Evolutionary conservation across 805 yeast species (phyloP).

Genomic region (Hanseniaspora osmophila): DNA sequence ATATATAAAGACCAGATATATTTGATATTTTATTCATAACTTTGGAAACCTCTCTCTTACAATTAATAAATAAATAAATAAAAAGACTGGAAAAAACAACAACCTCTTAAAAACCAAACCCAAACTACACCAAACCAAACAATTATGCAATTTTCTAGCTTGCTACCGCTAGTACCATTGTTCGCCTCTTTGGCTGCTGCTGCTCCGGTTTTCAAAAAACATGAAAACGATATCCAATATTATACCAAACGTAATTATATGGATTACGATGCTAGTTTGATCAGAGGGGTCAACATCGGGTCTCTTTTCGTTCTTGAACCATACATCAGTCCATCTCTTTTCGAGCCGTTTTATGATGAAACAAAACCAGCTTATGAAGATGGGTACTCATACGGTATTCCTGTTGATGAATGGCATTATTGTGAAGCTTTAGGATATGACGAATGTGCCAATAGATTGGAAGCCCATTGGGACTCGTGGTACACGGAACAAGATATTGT

Average conservation of each 20-base stretch:
- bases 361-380: conserved; percentile 20
- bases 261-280: conserved; percentile 17
- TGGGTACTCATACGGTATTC: conserved; percentile 29
- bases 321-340: conserved; percentile 68
- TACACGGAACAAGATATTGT: conserved; percentile 59
- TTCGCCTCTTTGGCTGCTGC: neutral
- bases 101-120: no score
- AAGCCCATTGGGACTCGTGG: conserved; percentile 68
- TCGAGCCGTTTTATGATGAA: conserved; percentile 28
- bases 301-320: conserved; percentile 89
- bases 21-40: no score
- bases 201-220: neutral
- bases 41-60: no score
- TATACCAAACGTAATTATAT: neutral
- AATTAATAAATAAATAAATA: neutral
- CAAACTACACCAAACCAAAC: neutral
- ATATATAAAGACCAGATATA: no score
- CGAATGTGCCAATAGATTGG: conserved; percentile 36
- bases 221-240: neutral
- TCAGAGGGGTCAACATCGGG: conserved; percentile 63
- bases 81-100: neutral
- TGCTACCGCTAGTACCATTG: neutral
- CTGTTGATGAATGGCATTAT: conserved; percentile 75
- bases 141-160: neutral
- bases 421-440: conserved; percentile 46